These are phyloP conservation scores for Aureobasidium sp. DNA, from an alignment of 2,329 filamentous ascomycete species.

Conservation along the genomic window DNA sequence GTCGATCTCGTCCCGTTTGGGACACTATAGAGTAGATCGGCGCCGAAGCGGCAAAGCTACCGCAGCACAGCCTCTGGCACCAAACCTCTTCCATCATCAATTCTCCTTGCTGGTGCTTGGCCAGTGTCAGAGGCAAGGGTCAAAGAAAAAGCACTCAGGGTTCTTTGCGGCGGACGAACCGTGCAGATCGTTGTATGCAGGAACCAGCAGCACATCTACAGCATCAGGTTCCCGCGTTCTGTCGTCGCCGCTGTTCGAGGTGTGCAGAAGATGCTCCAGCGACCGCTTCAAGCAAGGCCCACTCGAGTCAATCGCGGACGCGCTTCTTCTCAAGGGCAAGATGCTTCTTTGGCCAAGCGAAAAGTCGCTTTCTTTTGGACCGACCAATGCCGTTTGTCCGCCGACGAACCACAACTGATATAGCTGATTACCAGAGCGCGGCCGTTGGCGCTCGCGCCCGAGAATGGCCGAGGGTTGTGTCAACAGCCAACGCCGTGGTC, in stretches of 20 bases:
- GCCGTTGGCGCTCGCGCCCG: slow-evolving; percentile 13
- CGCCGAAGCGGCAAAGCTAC: slow-evolving; percentile 7
- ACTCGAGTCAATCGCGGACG: slow-evolving; percentile 4
- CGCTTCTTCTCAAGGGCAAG: not conserved
- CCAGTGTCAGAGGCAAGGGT: slow-evolving; percentile 14
- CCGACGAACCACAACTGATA: slow-evolving; percentile 9
- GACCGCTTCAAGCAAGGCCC: slow-evolving; percentile 7
- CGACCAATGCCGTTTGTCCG: slow-evolving; percentile 11
- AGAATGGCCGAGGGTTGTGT: slow-evolving; percentile 11
- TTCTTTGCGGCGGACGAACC: slow-evolving; percentile 13
- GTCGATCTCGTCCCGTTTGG: slow-evolving; percentile 7
- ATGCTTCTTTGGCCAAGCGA: slow-evolving; percentile 8
- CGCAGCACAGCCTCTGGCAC: slow-evolving; percentile 8
- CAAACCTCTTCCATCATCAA: slow-evolving; percentile 13
- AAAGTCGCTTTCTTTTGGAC: slow-evolving; percentile 3
- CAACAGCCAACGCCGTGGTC: not conserved
- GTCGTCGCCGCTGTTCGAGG: not conserved
- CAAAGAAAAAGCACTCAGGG: slow-evolving; percentile 13
- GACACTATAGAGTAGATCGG: slow-evolving; percentile 1
- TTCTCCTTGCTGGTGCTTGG: slow-evolving; percentile 15
- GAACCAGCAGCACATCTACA: slow-evolving; percentile 3
- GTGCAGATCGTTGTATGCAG: slow-evolving; percentile 12
- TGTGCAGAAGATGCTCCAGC: not conserved
- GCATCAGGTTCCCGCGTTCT: slow-evolving; percentile 7
- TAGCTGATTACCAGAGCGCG: slow-evolving; percentile 13